Base-by-base conservation (phyloP, 2,329 filamentous ascomycete genomes). In the Sporothrix pseudoabietina region DNA sequence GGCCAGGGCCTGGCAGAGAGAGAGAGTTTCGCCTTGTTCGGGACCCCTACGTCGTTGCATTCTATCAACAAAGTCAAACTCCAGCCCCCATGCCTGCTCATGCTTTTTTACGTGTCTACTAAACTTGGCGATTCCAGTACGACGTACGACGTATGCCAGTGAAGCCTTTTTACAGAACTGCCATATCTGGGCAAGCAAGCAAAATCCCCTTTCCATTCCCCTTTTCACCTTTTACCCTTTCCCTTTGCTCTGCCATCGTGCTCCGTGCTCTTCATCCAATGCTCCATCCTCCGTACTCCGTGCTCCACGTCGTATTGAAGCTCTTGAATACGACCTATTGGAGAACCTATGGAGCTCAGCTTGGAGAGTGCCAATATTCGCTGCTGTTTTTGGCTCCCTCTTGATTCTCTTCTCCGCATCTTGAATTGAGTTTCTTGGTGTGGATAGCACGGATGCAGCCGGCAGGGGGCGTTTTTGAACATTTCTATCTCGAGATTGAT, bases 151-250 rank as follows among this genome's bases (percentile, higher is more conserved):
- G 41, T 44, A 44, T 16, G 22, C 10, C 52, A 55, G 52, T 14
- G 52, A 10, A 10, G 22, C 22, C 52, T 54, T 22, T 54, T 63
- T 61, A 30, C 30, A n/a, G 61, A 65, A 26, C 61, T 65, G 61
- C 61, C n/a, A 65, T 65, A 65, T 44, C 35, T 66, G 61, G 61
- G 61, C 61, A 47, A 66, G 61, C 9, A 66, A 47, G 61, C 61
- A 22, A 66, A 47, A 66, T 66, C 61, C 47, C 2, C 10, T 35
- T 19, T 7, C 8, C 35, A 6, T 26, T 26, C 26, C 26, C 16
- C 39, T 61, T n/a, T 39, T 26, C 10, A 32, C 54, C 1, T n/a
- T 57, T 32, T 16, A 6, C 16, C 52, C 4, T 65, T 26, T 6
- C 19, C 14, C 8, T 63, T 41, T n/a, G 2, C 61, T 44, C 47